Evolutionary conservation across 345 rosid genomes (phyloP), one percentile per base, ranked within the genome.

Genomic region (Carallia pectinifolia): DNA sequence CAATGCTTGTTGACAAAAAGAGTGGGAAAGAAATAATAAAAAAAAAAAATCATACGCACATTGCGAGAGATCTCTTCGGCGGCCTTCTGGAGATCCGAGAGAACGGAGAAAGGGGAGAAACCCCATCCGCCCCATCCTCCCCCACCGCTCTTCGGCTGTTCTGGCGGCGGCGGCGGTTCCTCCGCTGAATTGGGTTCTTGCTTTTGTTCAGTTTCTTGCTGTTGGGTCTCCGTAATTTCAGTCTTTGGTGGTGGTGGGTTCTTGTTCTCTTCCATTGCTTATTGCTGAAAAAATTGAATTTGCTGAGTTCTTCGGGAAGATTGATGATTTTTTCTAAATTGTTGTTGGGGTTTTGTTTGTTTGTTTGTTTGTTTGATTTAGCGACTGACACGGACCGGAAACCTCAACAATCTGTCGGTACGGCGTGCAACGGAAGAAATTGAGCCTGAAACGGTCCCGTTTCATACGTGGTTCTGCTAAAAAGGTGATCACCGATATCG

Each of bases 101-200:
- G 80, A 67, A 92, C 89, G 2, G 96, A 88, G 73, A 92, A 76
- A 37, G 94, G 72, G 39, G 96, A 86, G 73, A 91, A 88, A 8
- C 96, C 96, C 98, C 99, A 92, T 4, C 98, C 95, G 58, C 97
- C 92, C 79, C 98, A 88, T 40, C 96, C 89, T 62, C 87, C 85
- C 3, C 81, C 78, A 0, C 66, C 64, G 27, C 64, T 62, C 17
- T 67, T 50, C 36, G 73, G 66, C 58, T 65, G 65, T 27, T 66
- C 63, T 8, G 74, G 67, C 6, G 55, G 55, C 2, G 47, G 55
- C 7, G 52, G 59, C 0, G 36, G 31, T 9, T 40, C 44, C 53
- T 66, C 58, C 7, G 38, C 30, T 18, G 16, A 27, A 56, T 8
- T 58, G 44, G 73, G 30, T 38, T 74, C 69, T 58, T 33, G 61